A percentile compares a stretch with the other conserved stretches of the same genome.
phyloP scores from a whole-genome alignment of 441 rosid genomes.

The Populus hybrid region DNA sequence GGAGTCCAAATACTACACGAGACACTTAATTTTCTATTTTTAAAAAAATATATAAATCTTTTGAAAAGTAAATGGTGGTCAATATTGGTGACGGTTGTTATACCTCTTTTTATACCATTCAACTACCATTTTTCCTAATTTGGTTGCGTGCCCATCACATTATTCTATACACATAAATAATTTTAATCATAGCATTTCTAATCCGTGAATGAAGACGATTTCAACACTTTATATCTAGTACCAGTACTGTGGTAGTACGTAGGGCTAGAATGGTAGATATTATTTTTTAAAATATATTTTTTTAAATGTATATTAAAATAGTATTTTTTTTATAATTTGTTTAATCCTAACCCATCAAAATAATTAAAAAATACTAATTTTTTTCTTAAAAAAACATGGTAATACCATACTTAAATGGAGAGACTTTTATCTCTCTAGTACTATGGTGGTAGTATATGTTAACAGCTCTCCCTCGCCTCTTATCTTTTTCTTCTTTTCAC shows the following conservation, averaged over 20 bases:
- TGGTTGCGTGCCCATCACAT: conserved; percentile 41
- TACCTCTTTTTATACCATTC: conserved; percentile 30
- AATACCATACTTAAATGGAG: too few relatives aligned
- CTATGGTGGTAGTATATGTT: background rate
- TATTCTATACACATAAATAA: background rate
- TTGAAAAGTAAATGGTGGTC: conserved; percentile 8
- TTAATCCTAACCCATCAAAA: too few relatives aligned
- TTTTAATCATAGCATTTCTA: background rate
- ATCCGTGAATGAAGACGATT: background rate
- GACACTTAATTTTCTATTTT: background rate
- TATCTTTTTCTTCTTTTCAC: conserved; percentile 30
- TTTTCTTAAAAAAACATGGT: too few relatives aligned
- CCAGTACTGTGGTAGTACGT: background rate
- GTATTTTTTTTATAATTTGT: too few relatives aligned
- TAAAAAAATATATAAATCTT: background rate
- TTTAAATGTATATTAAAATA: too few relatives aligned
- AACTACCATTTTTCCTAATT: conserved; percentile 42
- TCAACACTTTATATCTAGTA: background rate
- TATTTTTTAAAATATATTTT: too few relatives aligned
- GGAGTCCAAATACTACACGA: background rate
- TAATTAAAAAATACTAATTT: too few relatives aligned
- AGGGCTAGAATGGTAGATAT: too few relatives aligned
- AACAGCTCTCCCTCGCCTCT: background rate
- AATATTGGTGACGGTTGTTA: conserved; percentile 34
- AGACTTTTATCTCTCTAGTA: too few relatives aligned